A percentile compares a stretch with the other conserved stretches of the same genome.
These are phyloP conservation scores for Trichoderma sp. DNA, from an alignment of 2,329 filamentous ascomycete species.

Conservation along the genomic window DNA sequence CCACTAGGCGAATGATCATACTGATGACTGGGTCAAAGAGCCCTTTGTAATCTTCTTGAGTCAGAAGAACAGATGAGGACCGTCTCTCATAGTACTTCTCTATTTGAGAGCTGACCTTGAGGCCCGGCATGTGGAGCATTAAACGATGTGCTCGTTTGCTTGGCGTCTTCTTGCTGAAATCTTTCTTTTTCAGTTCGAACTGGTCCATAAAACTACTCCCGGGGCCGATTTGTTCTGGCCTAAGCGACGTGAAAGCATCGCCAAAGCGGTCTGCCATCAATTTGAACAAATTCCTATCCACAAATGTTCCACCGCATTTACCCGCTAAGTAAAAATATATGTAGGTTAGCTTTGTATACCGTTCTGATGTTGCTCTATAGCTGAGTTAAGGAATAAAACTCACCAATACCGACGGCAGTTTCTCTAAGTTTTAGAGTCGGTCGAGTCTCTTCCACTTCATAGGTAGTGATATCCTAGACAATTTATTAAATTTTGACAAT, in stretches of 20 bases:
- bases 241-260: neutral
- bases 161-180: conserved; percentile 22
- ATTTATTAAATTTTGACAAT: neutral
- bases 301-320: neutral
- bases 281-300: neutral
- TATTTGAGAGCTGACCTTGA: neutral
- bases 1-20: neutral
- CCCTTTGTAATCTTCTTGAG: neutral
- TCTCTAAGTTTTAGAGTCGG: neutral
- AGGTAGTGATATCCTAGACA: neutral
- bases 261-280: neutral
- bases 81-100: neutral
- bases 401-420: neutral
- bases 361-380: neutral
- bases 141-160: conserved; percentile 11
- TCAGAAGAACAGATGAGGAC: neutral
- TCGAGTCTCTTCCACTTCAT: neutral
- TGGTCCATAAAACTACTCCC: conserved; percentile 23
- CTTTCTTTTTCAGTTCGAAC: conserved; percentile 23
- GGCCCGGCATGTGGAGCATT: neutral
- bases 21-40: neutral
- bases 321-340: neutral
- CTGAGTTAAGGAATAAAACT: neutral
- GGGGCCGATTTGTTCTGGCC: conserved; percentile 17
- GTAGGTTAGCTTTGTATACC: neutral